Percentiles rank a stretch among this genome's conserved stretches.
These are phyloP conservation scores for Globomyces sp. DNA, from an alignment of 371 early-diverging fungal genomes.

Conservation along the genomic window DNA sequence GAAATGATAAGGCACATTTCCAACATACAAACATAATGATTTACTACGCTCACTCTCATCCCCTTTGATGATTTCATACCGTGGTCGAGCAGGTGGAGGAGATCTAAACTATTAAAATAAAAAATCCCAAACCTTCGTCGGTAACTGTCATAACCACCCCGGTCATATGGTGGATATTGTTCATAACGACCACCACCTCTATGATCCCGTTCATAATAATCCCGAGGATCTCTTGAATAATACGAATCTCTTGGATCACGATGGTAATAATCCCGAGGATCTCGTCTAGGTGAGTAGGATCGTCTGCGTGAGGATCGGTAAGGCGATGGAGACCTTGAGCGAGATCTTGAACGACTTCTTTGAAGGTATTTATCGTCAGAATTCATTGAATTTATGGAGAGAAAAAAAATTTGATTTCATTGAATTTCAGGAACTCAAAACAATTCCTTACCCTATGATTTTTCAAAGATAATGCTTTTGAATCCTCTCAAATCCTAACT, in stretches of 20 bases:
- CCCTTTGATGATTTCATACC: constrained; percentile 46
- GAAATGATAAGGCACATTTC: constrained; percentile 76
- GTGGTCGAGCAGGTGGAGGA: neutral
- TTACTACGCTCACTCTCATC: constrained; percentile 63
- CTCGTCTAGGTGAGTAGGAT: constrained; percentile 7
- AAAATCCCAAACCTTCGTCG: no score
- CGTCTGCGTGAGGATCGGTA: constrained; percentile 6
- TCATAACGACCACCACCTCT: neutral
- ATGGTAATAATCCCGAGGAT: constrained; percentile 6
- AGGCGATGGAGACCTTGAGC: constrained; percentile 1
- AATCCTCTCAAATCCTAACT: no score
- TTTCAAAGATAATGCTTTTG: no score
- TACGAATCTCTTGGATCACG: neutral
- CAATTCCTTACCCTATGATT: no score
- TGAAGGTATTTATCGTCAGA: no score
- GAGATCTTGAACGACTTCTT: neutral
- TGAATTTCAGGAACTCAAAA: no score
- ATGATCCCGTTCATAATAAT: constrained; percentile 2
- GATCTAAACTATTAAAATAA: neutral
- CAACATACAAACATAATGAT: constrained; percentile 70
- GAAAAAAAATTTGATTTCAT: no score
- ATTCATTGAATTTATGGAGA: no score
- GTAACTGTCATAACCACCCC: neutral
- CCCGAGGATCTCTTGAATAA: neutral
- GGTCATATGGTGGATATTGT: neutral